A percentile compares a stretch with the other conserved stretches of the same genome.
phyloP scores from a whole-genome alignment of 2,329 filamentous ascomycete genomes.

The Bipolaris victoriae region DNA sequence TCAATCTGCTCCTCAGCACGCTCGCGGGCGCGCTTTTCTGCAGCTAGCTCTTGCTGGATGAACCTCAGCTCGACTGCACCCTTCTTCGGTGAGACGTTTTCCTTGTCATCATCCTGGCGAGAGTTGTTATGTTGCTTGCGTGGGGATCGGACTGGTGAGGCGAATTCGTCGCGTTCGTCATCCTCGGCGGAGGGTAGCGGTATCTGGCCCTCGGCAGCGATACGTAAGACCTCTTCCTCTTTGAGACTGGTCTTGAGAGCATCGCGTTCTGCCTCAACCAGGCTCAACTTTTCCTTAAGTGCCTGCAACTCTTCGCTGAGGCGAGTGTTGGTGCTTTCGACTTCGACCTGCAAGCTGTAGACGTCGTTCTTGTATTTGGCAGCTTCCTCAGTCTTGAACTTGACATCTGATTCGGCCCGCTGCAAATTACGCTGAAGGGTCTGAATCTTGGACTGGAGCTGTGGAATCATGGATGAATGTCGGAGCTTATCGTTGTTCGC shows the following conservation, averaged over 20 bases:
- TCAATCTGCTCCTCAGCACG: slow-evolving; percentile 75
- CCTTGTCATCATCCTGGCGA: slow-evolving; percentile 52
- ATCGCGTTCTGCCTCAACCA: slow-evolving; percentile 76
- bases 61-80: slow-evolving; percentile 53
- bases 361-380: slow-evolving; percentile 51
- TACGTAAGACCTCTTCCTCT: slow-evolving; percentile 74
- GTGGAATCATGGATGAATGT: slow-evolving; percentile 30
- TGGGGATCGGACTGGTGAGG: slow-evolving; percentile 63
- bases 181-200: slow-evolving; percentile 63
- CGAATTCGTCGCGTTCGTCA: slow-evolving; percentile 66
- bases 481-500: slow-evolving; percentile 34
- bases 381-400: slow-evolving; percentile 42
- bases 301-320: slow-evolving; percentile 71
- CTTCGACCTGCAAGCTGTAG: slow-evolving; percentile 51
- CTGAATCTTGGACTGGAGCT: slow-evolving; percentile 39
- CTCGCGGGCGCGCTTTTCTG: slow-evolving; percentile 66
- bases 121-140: slow-evolving; percentile 55
- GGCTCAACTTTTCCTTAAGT: slow-evolving; percentile 66
- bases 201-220: slow-evolving; percentile 73
- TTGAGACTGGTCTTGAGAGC: slow-evolving; percentile 73
- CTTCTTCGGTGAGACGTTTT: slow-evolving; percentile 55
- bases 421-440: slow-evolving; percentile 35
- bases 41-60: slow-evolving; percentile 59
- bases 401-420: slow-evolving; percentile 39
- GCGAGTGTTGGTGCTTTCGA: slow-evolving; percentile 68